Base-by-base conservation (phyloP, 2,329 filamentous ascomycete genomes). In the Tolypocladium sp. region DNA sequence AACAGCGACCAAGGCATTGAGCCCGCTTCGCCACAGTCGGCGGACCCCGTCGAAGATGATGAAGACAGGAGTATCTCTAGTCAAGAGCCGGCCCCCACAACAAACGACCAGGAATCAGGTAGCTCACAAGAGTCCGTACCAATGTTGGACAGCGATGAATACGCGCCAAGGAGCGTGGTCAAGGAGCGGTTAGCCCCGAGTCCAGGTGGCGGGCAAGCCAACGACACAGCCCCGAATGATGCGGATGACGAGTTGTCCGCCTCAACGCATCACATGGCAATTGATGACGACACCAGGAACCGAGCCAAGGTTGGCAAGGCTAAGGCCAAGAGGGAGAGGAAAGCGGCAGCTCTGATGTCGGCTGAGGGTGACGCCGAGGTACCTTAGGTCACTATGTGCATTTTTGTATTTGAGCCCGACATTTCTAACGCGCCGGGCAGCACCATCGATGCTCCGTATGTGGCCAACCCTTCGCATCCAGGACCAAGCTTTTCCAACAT, bases 401-500 rank as follows among this genome's bases (percentile, higher is more conserved):
- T 12, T 15, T 40, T 15, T 52, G 4, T 20, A 12, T 37, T 5
- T 53, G 30, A 12, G 20, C 10, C 27, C 17, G 10, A 13, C 30
- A 7, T 22, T 35, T 37, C 49, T 53, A 22, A 53, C 20, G 6
- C n/a, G 17, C 20, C 20, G 4, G 30, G 30, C 22, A 54, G 56
- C 56, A 77, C 72, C 71, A 79, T 58, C 72, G 64, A 59, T 83
- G 81, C 64, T 67, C 71, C 33, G 70, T 76, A 20, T 84, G 82
- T 64, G 68, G 73, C 3, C 72, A 74, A 59, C 63, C 60, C 1
- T 84, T 83, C 59, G 63, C 82, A 0, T 91, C 88, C 1, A 87
- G 85, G 64, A 88, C 83, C 7, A 86, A 85, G 64, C 73, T 95
- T 22, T 93, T 93, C 70, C 77, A 82, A 57, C 91, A 95, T 71